phyloP scores from a whole-genome alignment of 164 flowering plant genomes.

The Saururus chinensis region DNA sequence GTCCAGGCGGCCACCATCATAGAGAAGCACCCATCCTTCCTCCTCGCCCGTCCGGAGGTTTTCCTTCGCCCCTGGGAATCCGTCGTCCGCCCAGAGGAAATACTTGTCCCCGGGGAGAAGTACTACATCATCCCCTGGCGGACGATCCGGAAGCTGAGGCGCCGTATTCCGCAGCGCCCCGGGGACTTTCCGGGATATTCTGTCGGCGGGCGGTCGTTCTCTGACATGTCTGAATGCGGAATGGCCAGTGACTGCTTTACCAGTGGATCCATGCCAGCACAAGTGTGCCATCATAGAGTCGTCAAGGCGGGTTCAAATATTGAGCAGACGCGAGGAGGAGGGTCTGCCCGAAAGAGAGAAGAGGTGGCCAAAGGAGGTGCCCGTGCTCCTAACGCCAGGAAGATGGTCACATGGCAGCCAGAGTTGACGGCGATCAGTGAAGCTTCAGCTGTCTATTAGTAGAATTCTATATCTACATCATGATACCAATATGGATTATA shows the following conservation, averaged over 20 bases:
- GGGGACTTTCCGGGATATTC: not conserved
- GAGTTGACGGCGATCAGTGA: not conserved
- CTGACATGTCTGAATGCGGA: not conserved
- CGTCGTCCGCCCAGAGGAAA: conserved; percentile 28
- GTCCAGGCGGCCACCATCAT: conserved; percentile 33
- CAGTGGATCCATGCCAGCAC: not conserved
- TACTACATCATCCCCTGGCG: conserved; percentile 27
- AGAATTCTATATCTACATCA: no score
- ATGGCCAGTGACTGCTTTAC: not conserved
- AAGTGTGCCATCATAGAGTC: no score
- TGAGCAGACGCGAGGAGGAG: no score
- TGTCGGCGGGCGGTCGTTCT: not conserved
- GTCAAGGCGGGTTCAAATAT: no score
- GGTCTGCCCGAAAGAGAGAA: no score
- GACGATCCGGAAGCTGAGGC: conserved; percentile 31
- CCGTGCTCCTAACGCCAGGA: not conserved
- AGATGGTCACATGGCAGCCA: conserved; percentile 1
- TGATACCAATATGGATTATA: no score
- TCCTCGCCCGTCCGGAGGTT: conserved; percentile 30
- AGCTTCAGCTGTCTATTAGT: not conserved
- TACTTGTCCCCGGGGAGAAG: conserved; percentile 34
- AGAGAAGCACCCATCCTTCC: conserved; percentile 35
- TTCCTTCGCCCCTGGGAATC: conserved; percentile 44
- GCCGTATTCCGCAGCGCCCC: conserved; percentile 10
- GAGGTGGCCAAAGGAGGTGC: no score